Evolutionary conservation across 495 filamentous ascomycete genomes (phyloP).

Genomic region (Lasiosphaeris hirsuta): DNA sequence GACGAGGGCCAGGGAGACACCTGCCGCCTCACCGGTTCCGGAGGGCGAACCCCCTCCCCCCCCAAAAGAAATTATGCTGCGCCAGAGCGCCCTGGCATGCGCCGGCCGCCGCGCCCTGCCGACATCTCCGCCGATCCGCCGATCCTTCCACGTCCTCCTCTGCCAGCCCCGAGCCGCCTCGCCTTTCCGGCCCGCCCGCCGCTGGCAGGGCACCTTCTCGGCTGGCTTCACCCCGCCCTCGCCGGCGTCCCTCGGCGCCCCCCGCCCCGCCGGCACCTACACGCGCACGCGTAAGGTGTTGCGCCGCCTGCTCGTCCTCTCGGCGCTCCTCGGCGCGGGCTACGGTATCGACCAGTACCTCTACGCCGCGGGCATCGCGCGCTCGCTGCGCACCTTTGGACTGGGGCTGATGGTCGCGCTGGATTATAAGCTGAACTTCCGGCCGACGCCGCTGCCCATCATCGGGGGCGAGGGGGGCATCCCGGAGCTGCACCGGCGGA

Average conservation of each 20-base stretch:
- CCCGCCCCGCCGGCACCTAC: conserved; percentile 63
- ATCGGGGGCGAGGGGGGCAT: conserved; percentile 60
- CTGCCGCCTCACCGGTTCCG: too few species aligned
- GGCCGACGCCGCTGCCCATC: conserved; percentile 57
- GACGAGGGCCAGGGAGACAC: too few species aligned
- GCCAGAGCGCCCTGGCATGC: too few species aligned
- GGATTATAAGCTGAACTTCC: conserved; percentile 97
- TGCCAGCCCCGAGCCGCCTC: too few species aligned
- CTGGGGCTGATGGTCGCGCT: conserved; percentile 76
- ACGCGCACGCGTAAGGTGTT: conserved; percentile 68
- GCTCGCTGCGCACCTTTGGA: conserved; percentile 77
- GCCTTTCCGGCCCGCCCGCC: too few species aligned
- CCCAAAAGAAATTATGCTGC: too few species aligned
- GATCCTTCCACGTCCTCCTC: too few species aligned
- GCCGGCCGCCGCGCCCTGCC: too few species aligned
- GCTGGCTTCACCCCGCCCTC: conserved; percentile 55
- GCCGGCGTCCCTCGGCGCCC: conserved; percentile 73
- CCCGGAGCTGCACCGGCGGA: conserved; percentile 70
- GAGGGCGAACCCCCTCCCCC: too few species aligned
- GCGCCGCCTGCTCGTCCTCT: conserved; percentile 65
- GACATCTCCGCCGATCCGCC: too few species aligned
- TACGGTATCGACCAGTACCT: conserved; percentile 68
- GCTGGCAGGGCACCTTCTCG: too few species aligned
- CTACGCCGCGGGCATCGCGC: conserved; percentile 73
- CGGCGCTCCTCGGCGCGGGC: conserved; percentile 52